Evolutionary conservation across 2,329 filamentous ascomycete genomes (phyloP).

Genomic region (Beauveria asiatica): DNA sequence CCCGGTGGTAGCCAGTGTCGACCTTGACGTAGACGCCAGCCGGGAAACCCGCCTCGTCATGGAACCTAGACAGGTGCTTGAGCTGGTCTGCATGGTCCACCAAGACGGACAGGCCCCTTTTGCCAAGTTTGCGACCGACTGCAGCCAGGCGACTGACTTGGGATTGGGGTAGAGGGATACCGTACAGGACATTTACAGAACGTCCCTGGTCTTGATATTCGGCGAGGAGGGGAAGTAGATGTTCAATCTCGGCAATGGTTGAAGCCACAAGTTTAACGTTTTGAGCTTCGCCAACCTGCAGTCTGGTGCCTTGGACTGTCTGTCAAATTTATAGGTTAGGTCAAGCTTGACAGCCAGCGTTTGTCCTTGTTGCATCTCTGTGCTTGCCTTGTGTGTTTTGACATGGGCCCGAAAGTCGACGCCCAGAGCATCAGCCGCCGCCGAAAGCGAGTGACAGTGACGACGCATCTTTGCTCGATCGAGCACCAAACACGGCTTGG

Average conservation of each 20-base stretch:
- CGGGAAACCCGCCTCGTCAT: constrained; percentile 20
- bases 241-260: constrained; percentile 50
- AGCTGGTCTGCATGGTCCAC: constrained; percentile 49
- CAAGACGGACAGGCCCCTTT: constrained; percentile 42
- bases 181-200: constrained; percentile 42
- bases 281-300: constrained; percentile 41
- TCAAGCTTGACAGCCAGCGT: rapidly evolving
- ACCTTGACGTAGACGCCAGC: constrained; percentile 49
- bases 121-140: constrained; percentile 36
- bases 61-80: constrained; percentile 19
- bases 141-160: constrained; percentile 39
- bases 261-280: constrained; percentile 48
- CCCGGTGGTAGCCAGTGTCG: constrained; percentile 56
- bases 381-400: constrained; percentile 54
- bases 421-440: constrained; percentile 36
- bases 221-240: constrained; percentile 40
- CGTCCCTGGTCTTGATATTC: constrained; percentile 23
- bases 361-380: not conserved
- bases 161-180: constrained; percentile 49
- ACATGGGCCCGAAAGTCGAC: constrained; percentile 54
- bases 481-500: constrained; percentile 47
- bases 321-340: constrained; percentile 16
- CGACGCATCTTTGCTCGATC: constrained; percentile 43
- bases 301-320: constrained; percentile 44
- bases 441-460: constrained; percentile 50